These are phyloP conservation scores for Hyphopichia burtonii DNA, from an alignment of 1,139 yeast genomes.

Conservation along the genomic window DNA sequence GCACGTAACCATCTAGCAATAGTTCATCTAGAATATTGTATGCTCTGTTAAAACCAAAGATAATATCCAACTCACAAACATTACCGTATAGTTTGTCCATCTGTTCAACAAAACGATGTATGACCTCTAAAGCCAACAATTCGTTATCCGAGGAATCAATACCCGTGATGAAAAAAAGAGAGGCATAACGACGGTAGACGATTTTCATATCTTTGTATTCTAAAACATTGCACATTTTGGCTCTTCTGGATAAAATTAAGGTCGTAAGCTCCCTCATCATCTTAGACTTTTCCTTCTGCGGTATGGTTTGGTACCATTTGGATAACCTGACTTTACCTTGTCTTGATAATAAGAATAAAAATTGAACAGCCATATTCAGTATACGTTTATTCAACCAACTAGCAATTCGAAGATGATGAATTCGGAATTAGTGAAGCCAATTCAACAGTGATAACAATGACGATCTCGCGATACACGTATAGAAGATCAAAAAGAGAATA, in stretches of 20 bases:
- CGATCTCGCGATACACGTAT: no score
- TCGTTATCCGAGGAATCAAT: conserved; percentile 85
- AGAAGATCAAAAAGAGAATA: no score
- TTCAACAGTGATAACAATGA: no score
- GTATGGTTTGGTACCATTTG: conserved; percentile 86
- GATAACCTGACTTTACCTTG: conserved; percentile 94
- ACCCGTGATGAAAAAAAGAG: conserved; percentile 85
- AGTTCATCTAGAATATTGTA: conserved; percentile 90
- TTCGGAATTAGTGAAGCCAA: no score
- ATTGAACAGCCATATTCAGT: conserved; percentile 64
- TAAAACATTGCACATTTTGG: conserved; percentile 94
- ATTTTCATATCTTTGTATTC: conserved; percentile 89
- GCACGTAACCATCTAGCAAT: conserved; percentile 77
- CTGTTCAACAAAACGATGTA: conserved; percentile 93
- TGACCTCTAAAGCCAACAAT: conserved; percentile 75
- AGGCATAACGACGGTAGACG: conserved; percentile 89
- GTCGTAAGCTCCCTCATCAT: conserved; percentile 86
- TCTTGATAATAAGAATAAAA: conserved; percentile 77
- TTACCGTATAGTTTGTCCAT: conserved; percentile 97
- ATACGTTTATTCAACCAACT: no score
- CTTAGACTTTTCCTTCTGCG: conserved; percentile 80
- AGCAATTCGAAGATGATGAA: no score
- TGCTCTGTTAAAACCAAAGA: conserved; percentile 92
- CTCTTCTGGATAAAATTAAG: conserved; percentile 76
- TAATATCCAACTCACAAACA: conserved; percentile 90